Conservation (phyloP, 768 basidiomycete species). For the Sistotremastrum niveocremeum region DNA sequence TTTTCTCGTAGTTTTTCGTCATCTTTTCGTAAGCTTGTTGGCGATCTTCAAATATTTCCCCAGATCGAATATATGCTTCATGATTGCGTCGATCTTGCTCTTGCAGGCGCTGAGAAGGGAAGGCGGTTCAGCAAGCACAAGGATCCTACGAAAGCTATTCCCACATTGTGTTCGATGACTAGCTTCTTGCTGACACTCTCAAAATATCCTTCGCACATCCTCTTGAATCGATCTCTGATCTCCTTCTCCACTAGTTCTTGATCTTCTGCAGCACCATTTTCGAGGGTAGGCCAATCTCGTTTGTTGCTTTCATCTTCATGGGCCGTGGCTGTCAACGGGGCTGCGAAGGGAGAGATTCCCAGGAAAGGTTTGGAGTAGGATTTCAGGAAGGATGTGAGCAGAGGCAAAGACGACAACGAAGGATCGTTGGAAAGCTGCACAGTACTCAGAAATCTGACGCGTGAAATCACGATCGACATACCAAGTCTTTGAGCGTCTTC, state of each 20-base stretch:
- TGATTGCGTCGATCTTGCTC: constrained; percentile 95
- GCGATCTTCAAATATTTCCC: constrained; percentile 97
- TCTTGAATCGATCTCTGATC: constrained; percentile 76
- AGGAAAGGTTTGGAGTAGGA: constrained; percentile 82
- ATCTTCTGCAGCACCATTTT: constrained; percentile 34
- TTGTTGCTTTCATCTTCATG: neutral
- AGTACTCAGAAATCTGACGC: constrained; percentile 5
- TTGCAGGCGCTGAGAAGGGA: constrained; percentile 61
- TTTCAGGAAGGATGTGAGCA: constrained; percentile 87
- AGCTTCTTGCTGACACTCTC: constrained; percentile 86
- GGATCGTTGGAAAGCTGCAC: constrained; percentile 79
- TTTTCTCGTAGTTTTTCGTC: constrained; percentile 89
- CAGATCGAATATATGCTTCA: constrained; percentile 97
- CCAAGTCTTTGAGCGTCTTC: constrained; percentile 74
- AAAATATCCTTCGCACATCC: constrained; percentile 90
- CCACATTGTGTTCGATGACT: constrained; percentile 79
- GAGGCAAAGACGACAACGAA: constrained; percentile 70
- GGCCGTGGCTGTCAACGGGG: constrained; percentile 12
- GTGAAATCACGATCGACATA: constrained; percentile 23
- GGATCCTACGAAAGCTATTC: constrained; percentile 8
- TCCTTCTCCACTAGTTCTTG: constrained; percentile 71
- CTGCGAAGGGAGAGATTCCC: constrained; percentile 45
- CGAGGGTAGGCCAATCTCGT: constrained; percentile 23
- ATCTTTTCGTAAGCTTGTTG: constrained; percentile 99
- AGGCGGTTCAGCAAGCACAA: neutral